These are phyloP conservation scores for Penicillium sumatraense DNA, from an alignment of 2,329 filamentous ascomycete genomes.

Conservation along the genomic window DNA sequence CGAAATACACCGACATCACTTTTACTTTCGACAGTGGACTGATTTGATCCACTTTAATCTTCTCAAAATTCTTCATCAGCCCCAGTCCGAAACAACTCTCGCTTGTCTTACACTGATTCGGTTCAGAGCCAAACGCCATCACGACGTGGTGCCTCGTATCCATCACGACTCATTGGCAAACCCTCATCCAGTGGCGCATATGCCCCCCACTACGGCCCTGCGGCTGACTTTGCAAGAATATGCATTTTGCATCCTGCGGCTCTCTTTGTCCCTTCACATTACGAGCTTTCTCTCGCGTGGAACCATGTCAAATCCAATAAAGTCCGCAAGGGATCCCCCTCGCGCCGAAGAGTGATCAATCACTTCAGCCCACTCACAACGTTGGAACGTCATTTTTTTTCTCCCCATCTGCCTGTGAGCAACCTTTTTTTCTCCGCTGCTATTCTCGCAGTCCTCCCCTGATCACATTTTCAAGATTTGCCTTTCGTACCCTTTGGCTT, in stretches of 20 bases:
- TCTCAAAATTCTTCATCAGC: too few relatives aligned
- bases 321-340: constrained; percentile 11
- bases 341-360: not conserved
- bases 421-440: not conserved
- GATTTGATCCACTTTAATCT: too few relatives aligned
- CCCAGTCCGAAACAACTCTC: constrained; percentile 18
- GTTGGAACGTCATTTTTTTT: not conserved
- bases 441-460: not conserved
- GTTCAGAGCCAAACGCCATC: constrained; percentile 15
- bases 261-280: not conserved
- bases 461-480: not conserved
- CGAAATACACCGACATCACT: too few relatives aligned
- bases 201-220: not conserved
- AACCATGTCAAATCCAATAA: constrained; percentile 9
- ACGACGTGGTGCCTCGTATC: constrained; percentile 23
- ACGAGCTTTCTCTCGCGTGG: not conserved
- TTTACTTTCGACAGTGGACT: too few relatives aligned
- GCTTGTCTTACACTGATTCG: constrained; percentile 25
- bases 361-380: too few relatives aligned
- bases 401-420: too few relatives aligned
- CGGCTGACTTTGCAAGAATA: constrained; percentile 6
- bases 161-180: constrained; percentile 8
- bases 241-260: constrained; percentile 2
- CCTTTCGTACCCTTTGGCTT: not conserved
- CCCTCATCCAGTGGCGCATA: constrained; percentile 6